Evolutionary conservation across 176 grass and related monocot genomes (phyloP), one percentile per base, ranked within the genome.

Genomic region (Dendrocalamus sinicus): DNA sequence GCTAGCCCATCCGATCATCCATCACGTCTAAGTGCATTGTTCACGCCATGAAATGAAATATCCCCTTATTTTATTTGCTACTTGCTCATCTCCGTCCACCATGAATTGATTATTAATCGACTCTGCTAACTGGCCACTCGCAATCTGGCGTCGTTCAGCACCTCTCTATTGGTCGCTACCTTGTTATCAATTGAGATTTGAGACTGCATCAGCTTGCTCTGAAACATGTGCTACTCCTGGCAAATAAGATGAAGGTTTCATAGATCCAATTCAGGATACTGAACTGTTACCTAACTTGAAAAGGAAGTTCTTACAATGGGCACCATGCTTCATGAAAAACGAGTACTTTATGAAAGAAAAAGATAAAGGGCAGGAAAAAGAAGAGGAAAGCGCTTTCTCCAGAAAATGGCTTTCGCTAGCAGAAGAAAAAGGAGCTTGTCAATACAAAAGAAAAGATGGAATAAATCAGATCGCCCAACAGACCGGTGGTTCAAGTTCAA

Each of bases 241-340:
- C 16, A 4, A 77, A 45, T 26, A 8, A 51, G 30, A 62, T 41
- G 64, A 81, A 47, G 13, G 23, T 6, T 66, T 73, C 13, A 1
- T n/a, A 37, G 48, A 35, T 76, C 63, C 16, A 54, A 4, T 74
- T 78, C 48, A 78, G 37, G 65, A 26, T 12, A 19, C n/a, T 46
- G 77, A 87, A 23, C 39, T 65, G 23, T 32, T 19, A 66, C 78
- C 85, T 75, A 87, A 81, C 85, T 75, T 37, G 37, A 59, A 75
- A 81, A 77, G 62, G 23, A 53, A 54, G 23, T 5, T 19, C 22
- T 19, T 40, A 30, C 53, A 86, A 40, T 10, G 17, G 48, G 43
- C 41, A 62, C 67, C 55, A 37, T 28, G 54, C 24, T 75, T 79
- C 65, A 20, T 6, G 39, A 45, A 80, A 73, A 55, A 32, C 4